Evolutionary conservation across 2,329 filamentous ascomycete genomes (phyloP), one percentile per base, ranked within the genome.

Genomic region (Apiospora kogelbergensis): DNA sequence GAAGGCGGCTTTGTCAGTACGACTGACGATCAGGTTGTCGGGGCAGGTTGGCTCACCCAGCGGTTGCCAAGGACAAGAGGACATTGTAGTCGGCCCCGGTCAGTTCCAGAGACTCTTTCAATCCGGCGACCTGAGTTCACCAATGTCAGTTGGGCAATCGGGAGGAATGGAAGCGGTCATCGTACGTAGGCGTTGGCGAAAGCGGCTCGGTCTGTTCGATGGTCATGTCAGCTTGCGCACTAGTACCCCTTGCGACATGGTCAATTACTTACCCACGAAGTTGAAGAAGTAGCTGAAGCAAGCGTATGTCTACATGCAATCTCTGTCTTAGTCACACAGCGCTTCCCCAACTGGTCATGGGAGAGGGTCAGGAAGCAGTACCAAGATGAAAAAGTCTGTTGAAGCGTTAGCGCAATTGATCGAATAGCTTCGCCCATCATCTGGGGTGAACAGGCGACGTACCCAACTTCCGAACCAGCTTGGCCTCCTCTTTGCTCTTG

Each of bases 101-200:
- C 68, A 82, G 79, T 10, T 73, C 63, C 10, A 82, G 72, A 42
- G 81, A 80, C 71, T 82, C 79, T 67, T 78, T 75, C 69, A 81
- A 78, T 7, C 81, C 81, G 26, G 77, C 79, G 6, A 83, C 64
- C 64, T 66, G 42, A 48, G 26, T 24, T 7, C n/a, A 33, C 17
- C 26, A 22, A 24, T 6, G 44, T 42, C 30, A 33, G 41, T 22
- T 24, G 15, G 2, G 24, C 24, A 7, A 22, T 33, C 7, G 30
- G n/a, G 6, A 6, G 26, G 17, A 17, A 3, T 37, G 24, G 41
- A n/a, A 20, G 64, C 24, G 41, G 44, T 26, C 1, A 7, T 37
- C 42, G n/a, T 66, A 66, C 81, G 71, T 83, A 83, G 20, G 82
- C 81, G 71, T 83, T 83, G 65, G 80, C 80, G 17, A 84, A 76